Percentiles rank a stretch among this genome's conserved stretches.
Evolutionary conservation across 495 filamentous ascomycete genomes (phyloP).

Genomic region (Gamarada debralockiae): DNA sequence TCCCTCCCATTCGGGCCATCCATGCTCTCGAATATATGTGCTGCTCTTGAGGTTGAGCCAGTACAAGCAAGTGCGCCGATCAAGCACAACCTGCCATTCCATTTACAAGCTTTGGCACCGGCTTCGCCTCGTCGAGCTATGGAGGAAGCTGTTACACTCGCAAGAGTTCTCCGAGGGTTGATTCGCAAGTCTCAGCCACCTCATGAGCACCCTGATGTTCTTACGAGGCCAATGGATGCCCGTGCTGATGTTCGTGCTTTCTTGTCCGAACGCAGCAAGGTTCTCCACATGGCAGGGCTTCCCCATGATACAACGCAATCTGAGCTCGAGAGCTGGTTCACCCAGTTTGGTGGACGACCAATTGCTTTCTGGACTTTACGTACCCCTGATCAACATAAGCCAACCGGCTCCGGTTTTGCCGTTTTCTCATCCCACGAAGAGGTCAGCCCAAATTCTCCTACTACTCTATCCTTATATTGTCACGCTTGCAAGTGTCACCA

Average conservation of each 20-base stretch:
- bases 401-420: conserved; percentile 93
- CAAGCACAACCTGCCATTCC: conserved; percentile 97
- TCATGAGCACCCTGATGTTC: conserved; percentile 88
- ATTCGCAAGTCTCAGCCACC: conserved; percentile 94
- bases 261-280: conserved; percentile 90
- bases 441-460: conserved; percentile 53
- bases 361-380: conserved; percentile 99
- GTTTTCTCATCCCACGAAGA: conserved; percentile 99
- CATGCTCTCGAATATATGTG: conserved; percentile 93
- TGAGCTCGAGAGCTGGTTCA: conserved; percentile 98
- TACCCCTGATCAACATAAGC: conserved; percentile 97
- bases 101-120: conserved; percentile 91
- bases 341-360: conserved; percentile 95
- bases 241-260: conserved; percentile 96
- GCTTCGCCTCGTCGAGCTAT: conserved; percentile 96
- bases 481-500: conserved; percentile 17
- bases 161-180: conserved; percentile 84
- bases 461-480: conserved; percentile 21
- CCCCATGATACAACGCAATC: conserved; percentile 98
- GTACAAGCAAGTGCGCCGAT: conserved; percentile 96
- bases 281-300: conserved; percentile 93
- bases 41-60: conserved; percentile 93
- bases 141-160: conserved; percentile 93
- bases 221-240: conserved; percentile 94
- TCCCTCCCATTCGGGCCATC: conserved; percentile 94